Evolutionary conservation across 129 eudicot species (phyloP).

Genomic region (Ambrosia trifida): DNA sequence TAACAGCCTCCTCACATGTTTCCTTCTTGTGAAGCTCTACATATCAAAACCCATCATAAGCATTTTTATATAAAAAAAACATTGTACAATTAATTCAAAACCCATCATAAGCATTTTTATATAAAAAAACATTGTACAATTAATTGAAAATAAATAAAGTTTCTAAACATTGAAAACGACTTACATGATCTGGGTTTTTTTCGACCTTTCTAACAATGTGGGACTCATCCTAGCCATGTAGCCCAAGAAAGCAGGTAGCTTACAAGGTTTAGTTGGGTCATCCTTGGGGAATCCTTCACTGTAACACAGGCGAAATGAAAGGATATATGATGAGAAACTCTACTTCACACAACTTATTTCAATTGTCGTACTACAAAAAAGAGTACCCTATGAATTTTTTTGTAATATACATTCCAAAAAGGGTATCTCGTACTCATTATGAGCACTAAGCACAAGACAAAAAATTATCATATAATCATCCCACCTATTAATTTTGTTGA

Average conservation of each 20-base stretch:
- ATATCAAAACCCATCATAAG: not conserved
- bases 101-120: not conserved
- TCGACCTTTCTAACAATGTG: slow-evolving; percentile 51
- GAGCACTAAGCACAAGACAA: not conserved
- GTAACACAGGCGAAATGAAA: not conserved
- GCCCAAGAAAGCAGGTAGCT: slow-evolving; percentile 55
- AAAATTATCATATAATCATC: not conserved
- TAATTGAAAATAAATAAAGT: not conserved
- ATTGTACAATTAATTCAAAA: not conserved
- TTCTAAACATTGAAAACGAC: not conserved
- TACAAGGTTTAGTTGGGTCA: slow-evolving; percentile 49
- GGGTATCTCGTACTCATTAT: not conserved
- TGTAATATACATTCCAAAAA: too few relatives aligned
- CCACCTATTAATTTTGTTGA: not conserved
- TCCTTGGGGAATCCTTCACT: slow-evolving; percentile 59
- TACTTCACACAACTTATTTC: not conserved
- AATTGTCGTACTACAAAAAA: too few relatives aligned
- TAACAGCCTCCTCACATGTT: slow-evolving; percentile 78
- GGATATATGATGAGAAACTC: not conserved
- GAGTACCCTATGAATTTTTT: too few relatives aligned
- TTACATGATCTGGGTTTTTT: slow-evolving; percentile 54
- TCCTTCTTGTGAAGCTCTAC: slow-evolving; percentile 83
- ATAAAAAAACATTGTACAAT: too few relatives aligned
- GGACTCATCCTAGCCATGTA: slow-evolving; percentile 60
- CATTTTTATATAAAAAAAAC: not conserved